These are phyloP conservation scores for Nitzschia palea DNA, from an alignment of 108 stramenopile species.

Conservation along the genomic window DNA sequence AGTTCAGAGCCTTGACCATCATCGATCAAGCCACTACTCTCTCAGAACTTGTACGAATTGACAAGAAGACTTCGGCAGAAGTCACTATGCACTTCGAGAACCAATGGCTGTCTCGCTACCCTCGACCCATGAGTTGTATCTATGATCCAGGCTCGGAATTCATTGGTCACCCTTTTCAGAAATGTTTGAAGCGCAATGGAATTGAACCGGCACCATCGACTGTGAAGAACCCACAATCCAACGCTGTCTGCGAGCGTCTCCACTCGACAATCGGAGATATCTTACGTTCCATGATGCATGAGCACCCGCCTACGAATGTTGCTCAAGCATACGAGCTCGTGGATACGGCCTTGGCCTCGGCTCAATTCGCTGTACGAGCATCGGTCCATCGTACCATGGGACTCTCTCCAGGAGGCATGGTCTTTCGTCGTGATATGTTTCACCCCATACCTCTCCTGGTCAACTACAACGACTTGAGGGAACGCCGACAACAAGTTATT, in stretches of 20 bases:
- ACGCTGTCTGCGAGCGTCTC: slow-evolving; percentile 34
- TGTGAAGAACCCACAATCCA: slow-evolving; percentile 36
- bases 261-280: no score
- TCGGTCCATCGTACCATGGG: no score
- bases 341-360: no score
- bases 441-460: no score
- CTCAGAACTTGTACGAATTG: slow-evolving; percentile 30
- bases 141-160: slow-evolving; percentile 41
- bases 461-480: no score
- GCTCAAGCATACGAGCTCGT: no score
- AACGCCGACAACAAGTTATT: no score
- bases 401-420: no score
- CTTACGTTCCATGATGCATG: no score
- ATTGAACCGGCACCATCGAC: slow-evolving; percentile 23
- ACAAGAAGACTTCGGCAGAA: slow-evolving; percentile 20
- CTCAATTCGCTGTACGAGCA: no score
- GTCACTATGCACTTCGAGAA: slow-evolving; percentile 18
- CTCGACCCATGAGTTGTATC: slow-evolving; percentile 16
- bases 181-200: background rate
- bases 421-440: no score
- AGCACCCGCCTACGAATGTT: no score
- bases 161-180: slow-evolving; percentile 31
- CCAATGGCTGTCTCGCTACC: slow-evolving; percentile 35
- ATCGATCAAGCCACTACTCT: slow-evolving; percentile 41
- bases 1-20: slow-evolving; percentile 39